Conservation (phyloP, 768 basidiomycete genomes). For the Dendrothele bispora region DNA sequence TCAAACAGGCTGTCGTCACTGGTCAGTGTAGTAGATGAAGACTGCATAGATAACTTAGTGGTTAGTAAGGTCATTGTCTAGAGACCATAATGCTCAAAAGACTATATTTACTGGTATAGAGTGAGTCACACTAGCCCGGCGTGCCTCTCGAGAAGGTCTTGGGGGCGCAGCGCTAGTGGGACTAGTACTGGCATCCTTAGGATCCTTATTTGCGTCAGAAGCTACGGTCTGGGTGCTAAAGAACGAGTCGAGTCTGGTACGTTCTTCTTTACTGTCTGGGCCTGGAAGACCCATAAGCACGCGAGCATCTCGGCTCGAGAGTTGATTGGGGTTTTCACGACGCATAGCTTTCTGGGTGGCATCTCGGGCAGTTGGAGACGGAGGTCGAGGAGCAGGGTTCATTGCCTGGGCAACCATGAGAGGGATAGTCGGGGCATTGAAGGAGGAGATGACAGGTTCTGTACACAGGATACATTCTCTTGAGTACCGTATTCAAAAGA, state of each 20-base stretch:
- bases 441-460: slow-evolving; percentile 95
- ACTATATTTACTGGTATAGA: no score
- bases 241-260: slow-evolving; percentile 54
- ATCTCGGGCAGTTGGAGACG: slow-evolving; percentile 84
- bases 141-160: slow-evolving; percentile 66
- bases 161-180: slow-evolving; percentile 46
- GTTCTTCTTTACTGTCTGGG: slow-evolving; percentile 40
- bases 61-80: slow-evolving; percentile 7
- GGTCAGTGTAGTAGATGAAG: slow-evolving; percentile 12
- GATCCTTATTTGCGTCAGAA: slow-evolving; percentile 13
- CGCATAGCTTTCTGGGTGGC: slow-evolving; percentile 87
- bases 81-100: background rate
- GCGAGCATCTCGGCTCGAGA: slow-evolving; percentile 78
- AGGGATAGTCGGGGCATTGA: slow-evolving; percentile 95
- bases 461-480: slow-evolving; percentile 16
- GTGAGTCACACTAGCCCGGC: slow-evolving; percentile 36
- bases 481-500: no score
- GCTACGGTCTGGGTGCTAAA: slow-evolving; percentile 42
- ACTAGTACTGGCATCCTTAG: slow-evolving; percentile 13
- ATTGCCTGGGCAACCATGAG: slow-evolving; percentile 93
- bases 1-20: slow-evolving; percentile 63
- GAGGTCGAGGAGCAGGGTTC: slow-evolving; percentile 94
- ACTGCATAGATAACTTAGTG: slow-evolving; percentile 14
- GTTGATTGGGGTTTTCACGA: slow-evolving; percentile 80
- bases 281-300: slow-evolving; percentile 65